Conservation (phyloP, 2,329 filamentous ascomycete genomes). For the Blumeriella jaapii region DNA sequence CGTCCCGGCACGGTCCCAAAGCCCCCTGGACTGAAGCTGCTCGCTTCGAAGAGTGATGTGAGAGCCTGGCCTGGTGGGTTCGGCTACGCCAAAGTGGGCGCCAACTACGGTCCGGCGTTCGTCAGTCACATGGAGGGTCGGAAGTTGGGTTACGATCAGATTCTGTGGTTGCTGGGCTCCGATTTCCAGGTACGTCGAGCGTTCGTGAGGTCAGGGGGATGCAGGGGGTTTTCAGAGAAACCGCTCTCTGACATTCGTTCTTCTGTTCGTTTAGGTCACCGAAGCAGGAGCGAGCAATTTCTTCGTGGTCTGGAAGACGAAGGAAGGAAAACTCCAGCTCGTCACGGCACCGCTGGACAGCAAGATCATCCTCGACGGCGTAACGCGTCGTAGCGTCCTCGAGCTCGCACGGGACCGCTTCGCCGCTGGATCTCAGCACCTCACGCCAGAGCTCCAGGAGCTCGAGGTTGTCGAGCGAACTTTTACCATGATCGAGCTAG, state of each 20-base stretch:
- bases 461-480: slow-evolving; percentile 67
- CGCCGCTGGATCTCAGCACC: slow-evolving; percentile 25
- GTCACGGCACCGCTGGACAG: slow-evolving; percentile 76
- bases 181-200: slow-evolving; percentile 33
- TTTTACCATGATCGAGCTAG: slow-evolving; percentile 69
- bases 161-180: slow-evolving; percentile 76
- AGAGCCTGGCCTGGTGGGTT: slow-evolving; percentile 91
- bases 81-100: slow-evolving; percentile 70
- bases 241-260: too few species aligned
- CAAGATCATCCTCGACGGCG: slow-evolving; percentile 74
- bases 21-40: slow-evolving; percentile 52
- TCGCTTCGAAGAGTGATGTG: slow-evolving; percentile 70
- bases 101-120: slow-evolving; percentile 81
- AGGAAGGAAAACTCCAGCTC: slow-evolving; percentile 53
- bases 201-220: too few species aligned
- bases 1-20: slow-evolving; percentile 30
- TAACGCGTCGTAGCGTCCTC: slow-evolving; percentile 69
- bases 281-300: slow-evolving; percentile 91
- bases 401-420: slow-evolving; percentile 59
- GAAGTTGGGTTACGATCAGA: slow-evolving; percentile 67
- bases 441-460: slow-evolving; percentile 29
- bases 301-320: slow-evolving; percentile 67
- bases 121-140: slow-evolving; percentile 65
- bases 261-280: slow-evolving; percentile 51
- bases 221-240: too few species aligned